Conservation (phyloP, 2,329 filamentous ascomycete genomes). For the Talaromyces albobiverticillius region DNA sequence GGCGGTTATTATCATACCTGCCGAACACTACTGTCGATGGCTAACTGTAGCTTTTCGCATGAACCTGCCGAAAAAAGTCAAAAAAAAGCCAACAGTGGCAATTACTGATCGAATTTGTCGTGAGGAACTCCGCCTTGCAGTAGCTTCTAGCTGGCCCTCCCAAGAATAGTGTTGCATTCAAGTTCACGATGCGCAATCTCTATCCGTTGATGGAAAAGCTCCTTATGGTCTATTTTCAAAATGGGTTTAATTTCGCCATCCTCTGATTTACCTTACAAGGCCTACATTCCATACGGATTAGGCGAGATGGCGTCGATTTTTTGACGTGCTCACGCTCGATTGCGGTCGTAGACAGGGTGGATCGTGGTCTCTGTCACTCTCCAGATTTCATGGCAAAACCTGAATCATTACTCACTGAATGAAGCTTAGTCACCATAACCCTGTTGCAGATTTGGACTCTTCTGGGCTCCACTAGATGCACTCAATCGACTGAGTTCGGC, state of each 20-base stretch:
- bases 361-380: not conserved
- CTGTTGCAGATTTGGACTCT: not conserved
- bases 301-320: not conserved
- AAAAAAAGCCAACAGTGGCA: no score
- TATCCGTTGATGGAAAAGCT: not conserved
- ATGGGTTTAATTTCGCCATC: not conserved
- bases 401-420: not conserved
- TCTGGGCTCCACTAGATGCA: not conserved
- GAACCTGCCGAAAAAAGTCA: not conserved
- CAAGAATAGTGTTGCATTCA: not conserved
- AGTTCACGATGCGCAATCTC: not conserved
- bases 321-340: not conserved
- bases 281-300: not conserved
- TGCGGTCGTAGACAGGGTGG: not conserved
- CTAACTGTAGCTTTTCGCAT: not conserved
- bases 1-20: not conserved
- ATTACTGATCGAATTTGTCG: not conserved
- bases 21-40: not conserved
- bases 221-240: not conserved
- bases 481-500: slow-evolving; percentile 1
- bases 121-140: not conserved
- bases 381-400: not conserved
- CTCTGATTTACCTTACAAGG: not conserved
- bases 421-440: not conserved
- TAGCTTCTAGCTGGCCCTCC: not conserved